phyloP scores from a whole-genome alignment of 169 alveolate species.

The Plasmodium chabaudi region DNA sequence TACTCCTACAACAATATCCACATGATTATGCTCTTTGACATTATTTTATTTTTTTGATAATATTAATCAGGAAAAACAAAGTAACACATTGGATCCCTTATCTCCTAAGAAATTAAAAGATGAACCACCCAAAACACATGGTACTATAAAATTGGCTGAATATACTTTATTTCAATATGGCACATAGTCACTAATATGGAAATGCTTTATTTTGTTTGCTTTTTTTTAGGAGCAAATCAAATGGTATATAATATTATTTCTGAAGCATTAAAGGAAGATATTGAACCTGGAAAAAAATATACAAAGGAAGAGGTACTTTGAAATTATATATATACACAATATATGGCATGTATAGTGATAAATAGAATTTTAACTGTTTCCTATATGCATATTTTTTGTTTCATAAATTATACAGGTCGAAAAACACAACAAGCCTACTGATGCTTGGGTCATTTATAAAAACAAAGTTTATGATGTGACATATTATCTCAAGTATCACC shows the following conservation, averaged over 20 bases:
- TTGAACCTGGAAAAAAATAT: slow-evolving; percentile 11
- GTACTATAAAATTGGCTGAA: no score
- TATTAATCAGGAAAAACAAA: no score
- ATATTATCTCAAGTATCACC: slow-evolving; percentile 80
- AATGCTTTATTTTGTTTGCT: no score
- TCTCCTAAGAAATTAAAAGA: no score
- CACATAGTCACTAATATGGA: no score
- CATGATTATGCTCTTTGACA: no score
- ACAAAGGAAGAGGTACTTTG: slow-evolving; percentile 69
- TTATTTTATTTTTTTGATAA: no score
- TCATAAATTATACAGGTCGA: slow-evolving; percentile 67
- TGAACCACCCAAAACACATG: no score
- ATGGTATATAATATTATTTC: slow-evolving; percentile 35
- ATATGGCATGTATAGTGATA: background rate
- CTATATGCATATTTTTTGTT: background rate
- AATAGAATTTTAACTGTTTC: background rate
- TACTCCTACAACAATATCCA: no score
- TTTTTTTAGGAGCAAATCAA: slow-evolving; percentile 48
- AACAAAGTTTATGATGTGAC: slow-evolving; percentile 87
- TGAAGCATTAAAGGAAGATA: slow-evolving; percentile 14
- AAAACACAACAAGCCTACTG: slow-evolving; percentile 78
- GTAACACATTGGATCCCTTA: no score
- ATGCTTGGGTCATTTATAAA: slow-evolving; percentile 84
- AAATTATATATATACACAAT: background rate
- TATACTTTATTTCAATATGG: no score